Evolutionary conservation across 306 rosid species (phyloP).

Genomic region (Astragalus membranaceus): DNA sequence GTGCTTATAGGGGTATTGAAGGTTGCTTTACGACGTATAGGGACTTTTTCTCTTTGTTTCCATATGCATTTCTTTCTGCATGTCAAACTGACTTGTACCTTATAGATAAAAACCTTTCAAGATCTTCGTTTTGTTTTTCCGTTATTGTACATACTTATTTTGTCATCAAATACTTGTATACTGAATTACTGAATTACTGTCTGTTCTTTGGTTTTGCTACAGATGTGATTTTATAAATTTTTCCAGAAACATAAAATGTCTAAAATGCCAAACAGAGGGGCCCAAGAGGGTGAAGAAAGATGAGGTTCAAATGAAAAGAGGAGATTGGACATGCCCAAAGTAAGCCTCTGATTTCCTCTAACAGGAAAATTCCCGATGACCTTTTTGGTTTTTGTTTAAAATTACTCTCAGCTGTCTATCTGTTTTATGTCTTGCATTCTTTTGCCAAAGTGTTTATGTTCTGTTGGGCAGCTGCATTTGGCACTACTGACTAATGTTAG

Average conservation of each 20-base stretch:
- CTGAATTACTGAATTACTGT: slow-evolving; percentile 34
- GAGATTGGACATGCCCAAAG: slow-evolving; percentile 88
- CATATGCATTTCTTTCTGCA: slow-evolving; percentile 13
- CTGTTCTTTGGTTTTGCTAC: slow-evolving; percentile 35
- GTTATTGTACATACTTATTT: neutral
- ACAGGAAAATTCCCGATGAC: neutral
- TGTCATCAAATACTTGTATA: slow-evolving; percentile 16
- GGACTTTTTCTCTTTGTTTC: neutral
- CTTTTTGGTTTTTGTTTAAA: slow-evolving; percentile 1
- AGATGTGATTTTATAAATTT: slow-evolving; percentile 86
- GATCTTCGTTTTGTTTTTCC: neutral
- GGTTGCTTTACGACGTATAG: too few species aligned
- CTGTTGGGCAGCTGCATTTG: neutral
- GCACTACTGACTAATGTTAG: neutral
- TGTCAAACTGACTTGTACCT: slow-evolving; percentile 12
- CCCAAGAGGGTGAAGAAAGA: slow-evolving; percentile 27
- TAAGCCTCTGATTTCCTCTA: slow-evolving; percentile 33
- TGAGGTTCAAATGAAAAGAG: slow-evolving; percentile 57
- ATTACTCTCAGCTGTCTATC: neutral
- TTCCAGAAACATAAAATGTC: slow-evolving; percentile 57
- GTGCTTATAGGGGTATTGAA: too few species aligned
- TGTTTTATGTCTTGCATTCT: neutral
- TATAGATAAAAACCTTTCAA: neutral
- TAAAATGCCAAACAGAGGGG: slow-evolving; percentile 62
- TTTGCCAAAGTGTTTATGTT: neutral